Conservation (phyloP, 2,329 filamentous ascomycete genomes). For the Didymellaceae sp. region DNA sequence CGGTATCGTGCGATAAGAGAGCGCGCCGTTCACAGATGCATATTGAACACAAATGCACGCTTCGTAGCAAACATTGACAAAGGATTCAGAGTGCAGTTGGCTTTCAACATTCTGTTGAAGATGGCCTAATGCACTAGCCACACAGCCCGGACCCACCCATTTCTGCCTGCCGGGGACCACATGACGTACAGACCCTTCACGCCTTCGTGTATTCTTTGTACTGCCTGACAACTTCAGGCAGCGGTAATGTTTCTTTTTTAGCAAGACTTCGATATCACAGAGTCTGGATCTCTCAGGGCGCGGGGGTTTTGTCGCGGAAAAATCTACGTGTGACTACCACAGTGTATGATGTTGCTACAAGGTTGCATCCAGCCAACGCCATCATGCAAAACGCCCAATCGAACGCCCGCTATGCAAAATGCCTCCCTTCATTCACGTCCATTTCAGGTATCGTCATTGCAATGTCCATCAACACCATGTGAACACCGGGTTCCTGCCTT, state of each 20-base stretch:
- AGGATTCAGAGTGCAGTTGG: background rate
- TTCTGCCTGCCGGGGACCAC: slow-evolving; percentile 24
- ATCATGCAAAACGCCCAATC: slow-evolving; percentile 21
- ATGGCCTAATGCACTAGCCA: slow-evolving; percentile 19
- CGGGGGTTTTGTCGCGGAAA: background rate
- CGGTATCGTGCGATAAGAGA: slow-evolving; percentile 19
- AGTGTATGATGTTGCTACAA: slow-evolving; percentile 14
- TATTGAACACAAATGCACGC: background rate
- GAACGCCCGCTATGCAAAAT: slow-evolving; percentile 17
- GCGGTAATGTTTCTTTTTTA: background rate
- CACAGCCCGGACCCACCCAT: slow-evolving; percentile 11
- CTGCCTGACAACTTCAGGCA: too few relatives aligned
- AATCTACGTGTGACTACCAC: slow-evolving; percentile 10
- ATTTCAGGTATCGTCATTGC: slow-evolving; percentile 6
- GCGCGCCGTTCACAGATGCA: slow-evolving; percentile 11
- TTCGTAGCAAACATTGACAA: slow-evolving; percentile 8
- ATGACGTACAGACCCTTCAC: slow-evolving; percentile 24
- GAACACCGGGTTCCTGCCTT: slow-evolving; percentile 93
- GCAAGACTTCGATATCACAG: background rate
- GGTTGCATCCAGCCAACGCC: slow-evolving; percentile 17
- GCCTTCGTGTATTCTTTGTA: background rate
- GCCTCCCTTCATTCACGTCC: slow-evolving; percentile 8
- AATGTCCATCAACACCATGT: slow-evolving; percentile 77
- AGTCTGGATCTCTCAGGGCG: background rate
- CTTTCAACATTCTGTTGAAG: slow-evolving; percentile 14